Base-by-base conservation (phyloP, 768 basidiomycete species). In the Trametes sanguinea region DNA sequence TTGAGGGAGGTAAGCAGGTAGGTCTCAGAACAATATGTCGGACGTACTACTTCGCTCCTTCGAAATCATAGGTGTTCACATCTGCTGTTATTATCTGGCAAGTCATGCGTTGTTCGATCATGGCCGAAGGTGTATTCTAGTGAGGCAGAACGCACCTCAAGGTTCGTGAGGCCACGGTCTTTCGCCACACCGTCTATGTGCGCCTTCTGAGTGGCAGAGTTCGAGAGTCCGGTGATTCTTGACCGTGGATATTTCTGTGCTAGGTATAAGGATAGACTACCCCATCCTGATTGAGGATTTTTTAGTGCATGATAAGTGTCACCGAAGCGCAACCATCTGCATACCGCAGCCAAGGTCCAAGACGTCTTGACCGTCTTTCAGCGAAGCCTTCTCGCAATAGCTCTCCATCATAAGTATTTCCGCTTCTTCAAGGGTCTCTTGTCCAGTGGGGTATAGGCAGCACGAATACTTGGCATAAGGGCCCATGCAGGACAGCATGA, bases 231-330 rank as follows among this genome's bases (percentile, higher is more conserved):
- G 7, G 79, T 83, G 51, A 89, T 85, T 6, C 76, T 73, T 3
- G 87, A 81, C 39, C 83, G 81, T 10, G 87, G 87, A 69, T 88
- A 89, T 77, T 86, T 88, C 83, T 88, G 50, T 47, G 87, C 87
- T 5, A 89, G 76, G 68, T 83, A 88, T 13, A 89, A 69, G 0
- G 86, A 83, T 47, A 90, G 73, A 69, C 85, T 87, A n/a, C 89
- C 88, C 88, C 87, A 89, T 2, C 88, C 82, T 85, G 51, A 10
- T 22, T 22, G 22, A 22, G 22, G 22, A 22, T 22, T 22, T 22
- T 22, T 22, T 22, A 22, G 22, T 22, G 22, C 22, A 22, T 1
- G 22, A 22, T 22, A 22, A 22, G 22, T 22, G 22, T 22, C 22
- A 22, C 35, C 6, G 33, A 30, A 59, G 29, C 43, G 33, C 51